Evolutionary conservation across 2,329 filamentous ascomycete genomes (phyloP).

Genomic region (Macroventuria anomochaeta): DNA sequence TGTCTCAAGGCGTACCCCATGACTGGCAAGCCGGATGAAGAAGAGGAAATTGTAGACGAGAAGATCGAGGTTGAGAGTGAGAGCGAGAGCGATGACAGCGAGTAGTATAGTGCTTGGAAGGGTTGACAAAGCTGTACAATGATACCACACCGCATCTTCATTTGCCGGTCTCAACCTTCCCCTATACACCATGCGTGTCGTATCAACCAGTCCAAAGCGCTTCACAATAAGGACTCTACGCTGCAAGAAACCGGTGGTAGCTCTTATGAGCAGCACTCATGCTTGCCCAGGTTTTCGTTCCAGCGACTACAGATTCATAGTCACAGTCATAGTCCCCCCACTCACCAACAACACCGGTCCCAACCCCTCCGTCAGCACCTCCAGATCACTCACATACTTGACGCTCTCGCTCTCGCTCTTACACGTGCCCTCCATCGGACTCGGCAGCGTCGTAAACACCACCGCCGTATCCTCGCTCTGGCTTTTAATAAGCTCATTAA

Average conservation of each 20-base stretch:
- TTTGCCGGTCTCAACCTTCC: too few species aligned
- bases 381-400: slow-evolving; percentile 77
- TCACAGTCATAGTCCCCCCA: slow-evolving; percentile 90
- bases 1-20: slow-evolving; percentile 87
- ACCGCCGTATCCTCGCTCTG: slow-evolving; percentile 67
- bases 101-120: slow-evolving; percentile 13
- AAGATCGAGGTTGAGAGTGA: slow-evolving; percentile 26
- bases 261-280: too few species aligned
- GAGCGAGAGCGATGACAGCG: slow-evolving; percentile 32
- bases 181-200: too few species aligned
- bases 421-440: slow-evolving; percentile 78
- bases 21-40: slow-evolving; percentile 57
- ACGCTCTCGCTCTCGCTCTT: slow-evolving; percentile 72
- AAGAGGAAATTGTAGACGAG: slow-evolving; percentile 29
- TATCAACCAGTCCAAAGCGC: too few species aligned
- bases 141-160: slow-evolving; percentile 20
- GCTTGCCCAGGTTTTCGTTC: too few species aligned
- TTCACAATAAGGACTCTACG: too few species aligned
- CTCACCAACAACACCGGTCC: slow-evolving; percentile 80
- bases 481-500: slow-evolving; percentile 79
- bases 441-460: slow-evolving; percentile 82
- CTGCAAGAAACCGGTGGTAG: too few species aligned
- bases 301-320: slow-evolving; percentile 73
- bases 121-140: slow-evolving; percentile 4
- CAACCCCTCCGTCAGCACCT: slow-evolving; percentile 77